phyloP scores from a whole-genome alignment of 192 early-diverging fungal species.

The Fimicolochytrium jonesii region DNA sequence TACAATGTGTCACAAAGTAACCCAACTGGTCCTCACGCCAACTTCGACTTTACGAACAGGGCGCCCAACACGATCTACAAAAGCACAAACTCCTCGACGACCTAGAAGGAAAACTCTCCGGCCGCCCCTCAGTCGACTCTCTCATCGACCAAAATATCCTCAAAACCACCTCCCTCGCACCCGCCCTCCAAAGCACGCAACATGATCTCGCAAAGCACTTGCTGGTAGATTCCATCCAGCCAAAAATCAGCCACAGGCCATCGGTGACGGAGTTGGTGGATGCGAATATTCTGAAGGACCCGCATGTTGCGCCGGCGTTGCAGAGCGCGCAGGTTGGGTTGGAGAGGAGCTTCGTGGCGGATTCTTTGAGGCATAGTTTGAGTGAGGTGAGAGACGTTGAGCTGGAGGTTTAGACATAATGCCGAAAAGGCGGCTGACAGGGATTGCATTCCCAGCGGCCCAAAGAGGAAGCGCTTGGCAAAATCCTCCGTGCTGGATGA shows the following conservation, averaged over 20 bases:
- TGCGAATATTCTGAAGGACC: slow-evolving; percentile 1
- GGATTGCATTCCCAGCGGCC: neutral
- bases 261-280: neutral
- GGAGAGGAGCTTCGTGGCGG: neutral
- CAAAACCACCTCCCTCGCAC: neutral
- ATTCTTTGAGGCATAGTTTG: neutral
- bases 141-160: neutral
- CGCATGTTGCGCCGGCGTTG: neutral
- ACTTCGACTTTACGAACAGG: no score
- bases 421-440: neutral
- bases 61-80: neutral
- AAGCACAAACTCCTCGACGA: neutral
- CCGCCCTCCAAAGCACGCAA: neutral
- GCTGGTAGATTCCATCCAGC: neutral
- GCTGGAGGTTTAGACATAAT: neutral
- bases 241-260: neutral
- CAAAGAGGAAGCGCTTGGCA: neutral
- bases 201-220: neutral
- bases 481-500: no score
- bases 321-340: neutral
- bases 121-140: neutral
- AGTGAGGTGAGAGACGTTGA: neutral
- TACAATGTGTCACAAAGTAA: no score
- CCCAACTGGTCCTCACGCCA: no score
- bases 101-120: neutral